Evolutionary conservation across 1,139 yeast species (phyloP).

Genomic region (Kodamaea alishanica): DNA sequence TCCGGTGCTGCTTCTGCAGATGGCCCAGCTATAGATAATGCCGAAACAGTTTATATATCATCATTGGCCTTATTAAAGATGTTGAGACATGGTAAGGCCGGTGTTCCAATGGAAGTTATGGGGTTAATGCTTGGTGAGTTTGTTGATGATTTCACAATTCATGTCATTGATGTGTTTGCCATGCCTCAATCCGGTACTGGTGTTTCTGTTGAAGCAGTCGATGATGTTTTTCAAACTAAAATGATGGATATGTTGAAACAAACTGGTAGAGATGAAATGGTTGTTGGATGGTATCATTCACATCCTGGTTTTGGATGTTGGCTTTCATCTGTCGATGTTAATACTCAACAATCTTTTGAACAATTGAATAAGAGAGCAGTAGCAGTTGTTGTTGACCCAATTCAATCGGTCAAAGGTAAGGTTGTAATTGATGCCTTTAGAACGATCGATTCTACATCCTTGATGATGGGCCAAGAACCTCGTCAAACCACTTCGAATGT

Average conservation of each 20-base stretch:
- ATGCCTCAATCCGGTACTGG: slow-evolving; percentile 99
- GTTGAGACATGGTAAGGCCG: slow-evolving; percentile 98
- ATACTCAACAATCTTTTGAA: slow-evolving; percentile 95
- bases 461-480: slow-evolving; percentile 97
- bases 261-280: slow-evolving; percentile 98
- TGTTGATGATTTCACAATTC: slow-evolving; percentile 95
- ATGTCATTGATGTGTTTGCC: slow-evolving; percentile 96
- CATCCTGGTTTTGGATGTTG: slow-evolving; percentile 99
- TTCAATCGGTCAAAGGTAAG: slow-evolving; percentile 97
- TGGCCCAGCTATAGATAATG: slow-evolving; percentile 84
- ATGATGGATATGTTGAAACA: slow-evolving; percentile 99
- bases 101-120: slow-evolving; percentile 99
- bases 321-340: slow-evolving; percentile 95
- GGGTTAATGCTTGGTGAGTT: slow-evolving; percentile 98
- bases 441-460: slow-evolving; percentile 79
- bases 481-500: slow-evolving; percentile 96
- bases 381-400: slow-evolving; percentile 97
- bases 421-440: slow-evolving; percentile 99
- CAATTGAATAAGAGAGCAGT: slow-evolving; percentile 93
- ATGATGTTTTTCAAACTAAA: slow-evolving; percentile 95
- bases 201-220: slow-evolving; percentile 98
- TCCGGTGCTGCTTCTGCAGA: slow-evolving; percentile 54
- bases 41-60: slow-evolving; percentile 95
- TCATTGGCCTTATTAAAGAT: slow-evolving; percentile 91
- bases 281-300: slow-evolving; percentile 99